Base-by-base conservation (phyloP, 2,329 filamentous ascomycete species). In the Monilinia laxa region DNA sequence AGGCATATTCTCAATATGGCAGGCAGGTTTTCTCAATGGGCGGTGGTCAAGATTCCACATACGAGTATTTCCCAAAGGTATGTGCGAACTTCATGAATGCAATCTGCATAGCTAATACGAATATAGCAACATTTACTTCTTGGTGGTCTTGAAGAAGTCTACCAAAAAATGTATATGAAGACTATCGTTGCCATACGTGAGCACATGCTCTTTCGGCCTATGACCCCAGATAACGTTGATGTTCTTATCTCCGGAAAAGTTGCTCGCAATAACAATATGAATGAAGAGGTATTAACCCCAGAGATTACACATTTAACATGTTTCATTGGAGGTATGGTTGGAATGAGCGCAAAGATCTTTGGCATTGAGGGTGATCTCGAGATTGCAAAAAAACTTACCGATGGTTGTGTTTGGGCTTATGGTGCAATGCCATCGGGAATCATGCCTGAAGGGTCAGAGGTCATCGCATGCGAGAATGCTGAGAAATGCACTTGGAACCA, bases 151-250 rank as follows among this genome's bases (percentile, higher is more conserved):
- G 86, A 89, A 69, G 79, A 83, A 40, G 90, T 92, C 75, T 96
- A 96, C 77, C 81, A 83, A 68, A 84, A 83, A 25, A 84, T 96
- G 78, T 92, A 96, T 75, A 82, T 89, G 67, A 85, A 85, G 66
- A 84, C 87, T 4, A 84, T 89, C 40, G 85, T 89, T 6, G 87
- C 87, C 0, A 85, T 89, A 47, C 90, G 90, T 71, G 83, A 92
- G 70, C 84, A 90, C 76, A 82, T 96, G 12, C 85, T 96, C 67
- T 96, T 87, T 78, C 85, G 89, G 6, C 92, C 93, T 0, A 90
- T 95, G 86, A 84, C 87, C 25, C 84, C 87, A 9, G 80, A 83
- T 9, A 81, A 85, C 64, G 85, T 85, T 62, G 86, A 94, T 68
- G 85, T 95, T n/a, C 82, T 95, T 3, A 87, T 95, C 68, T 86